Conservation (phyloP, 345 rosid genomes). For the Pistacia integerrima region DNA sequence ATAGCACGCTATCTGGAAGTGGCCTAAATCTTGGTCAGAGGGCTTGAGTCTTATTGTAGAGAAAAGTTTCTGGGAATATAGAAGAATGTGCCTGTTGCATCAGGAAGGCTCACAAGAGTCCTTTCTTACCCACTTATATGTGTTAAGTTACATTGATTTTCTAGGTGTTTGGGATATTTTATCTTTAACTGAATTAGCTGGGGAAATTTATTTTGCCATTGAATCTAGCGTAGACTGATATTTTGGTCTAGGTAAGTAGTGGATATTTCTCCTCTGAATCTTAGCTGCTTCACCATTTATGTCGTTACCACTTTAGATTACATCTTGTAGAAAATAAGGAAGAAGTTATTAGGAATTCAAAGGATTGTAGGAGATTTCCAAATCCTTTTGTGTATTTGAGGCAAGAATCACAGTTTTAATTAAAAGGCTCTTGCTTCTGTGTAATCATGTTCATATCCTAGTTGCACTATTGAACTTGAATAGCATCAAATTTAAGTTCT, state of each 20-base stretch:
- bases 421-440: too few species aligned
- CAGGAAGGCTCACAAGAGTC: not conserved
- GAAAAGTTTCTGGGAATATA: not conserved
- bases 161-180: not conserved
- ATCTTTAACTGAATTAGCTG: not conserved
- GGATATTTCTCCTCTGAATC: not conserved
- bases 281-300: slow-evolving; percentile 4
- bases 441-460: too few species aligned
- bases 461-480: not conserved
- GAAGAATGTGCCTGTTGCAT: not conserved
- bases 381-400: too few species aligned
- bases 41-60: not conserved
- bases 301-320: not conserved
- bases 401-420: too few species aligned
- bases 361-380: not conserved
- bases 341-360: not conserved
- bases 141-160: not conserved
- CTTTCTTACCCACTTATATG: not conserved
- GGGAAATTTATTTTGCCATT: not conserved
- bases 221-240: not conserved
- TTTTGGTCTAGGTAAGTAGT: not conserved
- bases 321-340: not conserved
- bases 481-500: not conserved
- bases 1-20: not conserved
- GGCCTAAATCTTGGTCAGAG: not conserved